Evolutionary conservation across 2,329 filamentous ascomycete genomes (phyloP).

Genomic region (Madurella fahalii): DNA sequence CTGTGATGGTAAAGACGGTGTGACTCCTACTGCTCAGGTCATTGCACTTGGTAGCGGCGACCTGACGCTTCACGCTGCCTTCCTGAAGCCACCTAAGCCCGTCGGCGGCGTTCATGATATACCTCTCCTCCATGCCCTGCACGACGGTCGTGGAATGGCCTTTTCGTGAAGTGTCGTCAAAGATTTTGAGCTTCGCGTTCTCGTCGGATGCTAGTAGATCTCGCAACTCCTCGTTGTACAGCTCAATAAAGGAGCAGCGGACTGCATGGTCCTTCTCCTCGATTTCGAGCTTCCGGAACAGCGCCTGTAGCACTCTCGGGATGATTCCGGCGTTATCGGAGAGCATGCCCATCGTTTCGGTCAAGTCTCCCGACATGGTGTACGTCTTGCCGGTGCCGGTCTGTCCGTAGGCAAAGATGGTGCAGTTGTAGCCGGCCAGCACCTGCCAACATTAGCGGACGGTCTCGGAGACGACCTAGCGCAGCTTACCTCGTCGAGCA

Average conservation of each 20-base stretch:
- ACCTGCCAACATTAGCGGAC: slow-evolving; percentile 53
- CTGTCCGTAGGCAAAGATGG: slow-evolving; percentile 97
- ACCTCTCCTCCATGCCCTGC: slow-evolving; percentile 95
- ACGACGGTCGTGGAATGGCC: slow-evolving; percentile 83
- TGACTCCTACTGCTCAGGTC: slow-evolving; percentile 96
- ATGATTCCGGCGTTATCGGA: slow-evolving; percentile 94
- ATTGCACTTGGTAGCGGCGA: slow-evolving; percentile 99
- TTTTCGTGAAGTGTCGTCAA: slow-evolving; percentile 81
- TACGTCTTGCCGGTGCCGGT: slow-evolving; percentile 98
- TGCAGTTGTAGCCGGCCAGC: slow-evolving; percentile 92
- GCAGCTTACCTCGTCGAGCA: slow-evolving; percentile 75
- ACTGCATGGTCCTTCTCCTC: slow-evolving; percentile 81
- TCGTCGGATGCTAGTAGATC: slow-evolving; percentile 84
- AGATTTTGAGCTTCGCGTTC: slow-evolving; percentile 85
- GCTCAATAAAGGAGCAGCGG: slow-evolving; percentile 96
- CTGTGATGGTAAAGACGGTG: slow-evolving; percentile 94
- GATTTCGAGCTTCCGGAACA: slow-evolving; percentile 79
- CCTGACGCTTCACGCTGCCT: slow-evolving; percentile 90
- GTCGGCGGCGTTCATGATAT: slow-evolving; percentile 78
- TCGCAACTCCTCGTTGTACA: slow-evolving; percentile 96
- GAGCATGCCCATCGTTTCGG: slow-evolving; percentile 74
- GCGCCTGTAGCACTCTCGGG: slow-evolving; percentile 78
- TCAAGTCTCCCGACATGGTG: slow-evolving; percentile 98
- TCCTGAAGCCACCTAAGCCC: slow-evolving; percentile 85
- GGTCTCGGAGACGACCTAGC: not conserved